Percentiles rank a stretch among this genome's conserved stretches.
phyloP scores from a whole-genome alignment of 179 eudicot genomes.

The Silene vulgaris region DNA sequence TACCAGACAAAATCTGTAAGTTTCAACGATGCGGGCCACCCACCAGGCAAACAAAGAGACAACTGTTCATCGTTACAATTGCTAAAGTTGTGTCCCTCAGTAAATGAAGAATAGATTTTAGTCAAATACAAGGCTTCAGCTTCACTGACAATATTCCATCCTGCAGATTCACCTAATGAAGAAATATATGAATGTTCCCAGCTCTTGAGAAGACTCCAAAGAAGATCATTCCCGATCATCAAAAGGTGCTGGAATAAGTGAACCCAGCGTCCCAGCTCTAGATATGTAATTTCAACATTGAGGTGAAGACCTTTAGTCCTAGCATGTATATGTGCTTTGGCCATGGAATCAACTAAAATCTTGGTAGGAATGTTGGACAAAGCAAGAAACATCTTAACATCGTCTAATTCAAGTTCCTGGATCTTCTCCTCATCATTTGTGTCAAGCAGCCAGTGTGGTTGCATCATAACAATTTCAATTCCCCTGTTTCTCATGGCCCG shows the following conservation, averaged over 20 bases:
- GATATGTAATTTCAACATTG: constrained; percentile 54
- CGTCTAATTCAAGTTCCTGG: constrained; percentile 48
- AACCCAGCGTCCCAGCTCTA: constrained; percentile 89
- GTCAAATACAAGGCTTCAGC: constrained; percentile 45
- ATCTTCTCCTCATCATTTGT: constrained; percentile 24
- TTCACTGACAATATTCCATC: constrained; percentile 48
- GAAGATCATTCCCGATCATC: constrained; percentile 52
- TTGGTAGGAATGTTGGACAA: constrained; percentile 54
- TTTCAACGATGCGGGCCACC: constrained; percentile 72
- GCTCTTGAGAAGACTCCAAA: constrained; percentile 77
- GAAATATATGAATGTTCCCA: constrained; percentile 93
- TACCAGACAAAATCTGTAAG: constrained; percentile 51
- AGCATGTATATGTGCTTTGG: constrained; percentile 74
- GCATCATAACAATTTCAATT: constrained; percentile 76
- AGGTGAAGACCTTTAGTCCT: constrained; percentile 44
- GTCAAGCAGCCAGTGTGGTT: constrained; percentile 59
- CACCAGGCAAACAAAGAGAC: constrained; percentile 67
- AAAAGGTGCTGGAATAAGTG: constrained; percentile 78
- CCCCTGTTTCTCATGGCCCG: constrained; percentile 98
- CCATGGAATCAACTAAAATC: constrained; percentile 65
- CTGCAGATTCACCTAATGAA: constrained; percentile 66
- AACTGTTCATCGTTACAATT: constrained; percentile 17
- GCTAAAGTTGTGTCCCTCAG: constrained; percentile 1
- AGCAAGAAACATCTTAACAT: constrained; percentile 62
- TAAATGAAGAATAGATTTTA: constrained; percentile 23